Evolutionary conservation across 2,329 filamentous ascomycete genomes (phyloP), one percentile per base, ranked within the genome.

Genomic region (Scedosporium aurantiacum): DNA sequence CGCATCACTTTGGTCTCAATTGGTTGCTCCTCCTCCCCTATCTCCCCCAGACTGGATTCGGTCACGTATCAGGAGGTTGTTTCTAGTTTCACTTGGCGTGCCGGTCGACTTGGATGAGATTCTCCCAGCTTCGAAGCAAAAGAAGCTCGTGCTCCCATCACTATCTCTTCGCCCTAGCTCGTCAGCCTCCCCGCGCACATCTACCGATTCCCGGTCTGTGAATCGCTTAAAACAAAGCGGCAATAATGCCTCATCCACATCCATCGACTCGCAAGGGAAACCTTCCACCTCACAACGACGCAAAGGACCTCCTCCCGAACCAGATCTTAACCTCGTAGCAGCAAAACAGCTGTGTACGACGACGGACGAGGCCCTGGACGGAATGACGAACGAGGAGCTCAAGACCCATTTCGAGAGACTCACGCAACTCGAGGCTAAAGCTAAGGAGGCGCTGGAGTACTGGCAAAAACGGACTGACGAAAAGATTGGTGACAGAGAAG

Each of bases 1-100:
- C 64, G 86, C 90, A 61, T 97, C 94, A 0, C 80, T 99, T 40
- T 99, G 94, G 94, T 91, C 92, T 47, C 94, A 99, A 76, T 85
- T 99, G 4, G 91, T 97, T 32, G 93, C 93, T 2, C 93, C 94
- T 21, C 94, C 94, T 1, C 92, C 94, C 2, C 83, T 99, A 43
- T 91, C 96, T 69, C 94, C 94, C 5, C 93, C 94, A 0, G 94
- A 99, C 73, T 99, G 94, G 94, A 95, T 97, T 63, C 90, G 94
- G 65, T 96, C 91, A 60, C 90, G 92, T 59, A 99, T 96, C 67
- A 87, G 94, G 60, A 89, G 94, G 28, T 83, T 99, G 27, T 99
- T 99, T 72, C 85, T 99, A 50, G 92, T 99, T 60, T 97, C 92
- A 1, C 83, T 99, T 0, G 94, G 94, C 18, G 94, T 99, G 0